Base-by-base conservation (phyloP, 2,329 filamentous ascomycete species). In the Aureobasidium pullulans region DNA sequence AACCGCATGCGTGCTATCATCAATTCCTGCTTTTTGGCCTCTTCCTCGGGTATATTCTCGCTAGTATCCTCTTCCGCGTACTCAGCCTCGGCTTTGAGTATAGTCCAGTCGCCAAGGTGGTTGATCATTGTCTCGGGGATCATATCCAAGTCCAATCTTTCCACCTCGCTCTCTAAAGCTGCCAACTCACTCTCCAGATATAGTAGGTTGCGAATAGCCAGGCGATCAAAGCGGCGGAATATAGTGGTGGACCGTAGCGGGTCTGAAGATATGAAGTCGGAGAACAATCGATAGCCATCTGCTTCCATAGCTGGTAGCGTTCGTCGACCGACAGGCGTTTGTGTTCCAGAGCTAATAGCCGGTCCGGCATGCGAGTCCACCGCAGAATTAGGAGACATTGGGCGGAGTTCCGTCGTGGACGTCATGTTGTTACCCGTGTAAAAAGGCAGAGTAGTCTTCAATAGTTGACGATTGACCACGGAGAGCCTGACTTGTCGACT, bases 161-260 rank as follows among this genome's bases (percentile, higher is more conserved):
- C 40, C 9, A 60, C 36, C 43, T 44, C 39, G 16, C 34, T 56
- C 13, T 60, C 59, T 11, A 60, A 32, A 5, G 43, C 50, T 53
- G 50, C 32, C 10, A 60, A 9, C n/a, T 60, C 49, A 36, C 59
- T 56, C 31, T 60, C 49, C 19, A 60, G 40, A 31, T 60, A 56
- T 7, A 60, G 43, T 9, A 60, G 34, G 19, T 60, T 60, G 36
- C 59, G 48, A 8, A 48, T 48, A 5, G 49, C 43, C 13, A 60
- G 32, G 3, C 50, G 39, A 28, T 60, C 59, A 15, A 60, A 60
- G 1, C 50, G 31, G 9, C 59, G 49, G 6, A 60, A 60, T 8
- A 60, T 60, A 1, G 48, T 47, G 15, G 49, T 47, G 28, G 54
- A 48, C 11, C 54, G 54, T 40, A 57, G 15, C 1, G 54, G 54